Evolutionary conservation across 768 basidiomycete species (phyloP).

Genomic region (Rhizopogon vinicolor): DNA sequence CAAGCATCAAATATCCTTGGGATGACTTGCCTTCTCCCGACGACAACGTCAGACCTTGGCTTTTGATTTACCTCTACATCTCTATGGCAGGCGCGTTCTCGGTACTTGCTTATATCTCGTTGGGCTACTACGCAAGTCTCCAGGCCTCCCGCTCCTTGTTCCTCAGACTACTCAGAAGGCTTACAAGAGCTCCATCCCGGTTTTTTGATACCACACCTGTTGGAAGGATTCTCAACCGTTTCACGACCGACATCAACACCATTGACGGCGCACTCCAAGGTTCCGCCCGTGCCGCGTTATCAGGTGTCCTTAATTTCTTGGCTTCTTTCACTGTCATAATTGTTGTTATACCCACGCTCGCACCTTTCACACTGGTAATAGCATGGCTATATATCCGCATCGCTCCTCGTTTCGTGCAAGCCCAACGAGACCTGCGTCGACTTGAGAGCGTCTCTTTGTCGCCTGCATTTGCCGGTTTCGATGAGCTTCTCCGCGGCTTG

Average conservation of each 20-base stretch:
- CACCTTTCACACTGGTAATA: slow-evolving; percentile 62
- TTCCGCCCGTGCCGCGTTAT: slow-evolving; percentile 50
- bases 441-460: slow-evolving; percentile 64
- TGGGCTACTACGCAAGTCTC: slow-evolving; percentile 67
- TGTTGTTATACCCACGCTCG: slow-evolving; percentile 57
- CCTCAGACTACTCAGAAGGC: slow-evolving; percentile 43
- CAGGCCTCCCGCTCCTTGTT: slow-evolving; percentile 64
- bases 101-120: slow-evolving; percentile 48
- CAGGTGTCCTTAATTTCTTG: slow-evolving; percentile 55
- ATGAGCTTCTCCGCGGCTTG: slow-evolving; percentile 64
- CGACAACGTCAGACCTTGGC: slow-evolving; percentile 58
- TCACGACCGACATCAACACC: slow-evolving; percentile 72
- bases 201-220: slow-evolving; percentile 76
- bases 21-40: slow-evolving; percentile 52
- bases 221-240: slow-evolving; percentile 76
- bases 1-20: slow-evolving; percentile 34
- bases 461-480: slow-evolving; percentile 70
- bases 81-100: slow-evolving; percentile 53
- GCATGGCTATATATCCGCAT: slow-evolving; percentile 65
- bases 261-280: slow-evolving; percentile 61
- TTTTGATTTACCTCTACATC: slow-evolving; percentile 59
- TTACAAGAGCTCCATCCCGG: slow-evolving; percentile 59
- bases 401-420: slow-evolving; percentile 54
- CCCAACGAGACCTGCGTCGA: slow-evolving; percentile 63
- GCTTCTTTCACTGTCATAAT: slow-evolving; percentile 63